Conservation (phyloP, 1,139 yeast genomes). For the Yamadazyma friedrichii region DNA sequence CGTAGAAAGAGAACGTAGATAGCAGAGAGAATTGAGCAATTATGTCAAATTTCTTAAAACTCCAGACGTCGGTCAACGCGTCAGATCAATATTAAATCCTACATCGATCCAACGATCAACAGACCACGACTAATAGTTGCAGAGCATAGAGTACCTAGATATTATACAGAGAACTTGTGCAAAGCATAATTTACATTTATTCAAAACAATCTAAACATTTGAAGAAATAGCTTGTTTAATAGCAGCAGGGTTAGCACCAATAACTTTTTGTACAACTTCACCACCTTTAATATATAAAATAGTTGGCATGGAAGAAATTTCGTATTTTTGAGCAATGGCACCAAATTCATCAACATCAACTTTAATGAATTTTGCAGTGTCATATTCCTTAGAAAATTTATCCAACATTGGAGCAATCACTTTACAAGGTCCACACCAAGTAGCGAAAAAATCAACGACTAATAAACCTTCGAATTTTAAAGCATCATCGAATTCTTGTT, state of each 20-base stretch:
- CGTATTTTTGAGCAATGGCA: conserved; percentile 72
- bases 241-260: conserved; percentile 87
- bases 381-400: conserved; percentile 48
- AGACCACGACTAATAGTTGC: too few species aligned
- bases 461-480: conserved; percentile 57
- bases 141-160: too few species aligned
- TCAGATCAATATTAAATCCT: too few species aligned
- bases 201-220: conserved; percentile 40
- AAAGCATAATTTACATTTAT: too few species aligned
- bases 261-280: conserved; percentile 66
- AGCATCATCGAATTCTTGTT: conserved; percentile 61
- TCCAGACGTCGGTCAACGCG: too few species aligned
- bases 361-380: conserved; percentile 69
- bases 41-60: too few species aligned
- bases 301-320: conserved; percentile 88
- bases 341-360: conserved; percentile 52
- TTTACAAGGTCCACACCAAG: conserved; percentile 95
- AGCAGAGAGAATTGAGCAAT: too few species aligned
- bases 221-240: conserved; percentile 67
- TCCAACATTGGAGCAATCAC: conserved; percentile 79
- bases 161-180: too few species aligned
- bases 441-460: conserved; percentile 83
- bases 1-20: too few species aligned
- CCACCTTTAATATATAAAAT: conserved; percentile 77
- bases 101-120: too few species aligned